Percentiles rank a stretch among this genome's conserved stretches.
Conservation (phyloP, 2,329 filamentous ascomycete species). For the Colletotrichum liriopes region DNA sequence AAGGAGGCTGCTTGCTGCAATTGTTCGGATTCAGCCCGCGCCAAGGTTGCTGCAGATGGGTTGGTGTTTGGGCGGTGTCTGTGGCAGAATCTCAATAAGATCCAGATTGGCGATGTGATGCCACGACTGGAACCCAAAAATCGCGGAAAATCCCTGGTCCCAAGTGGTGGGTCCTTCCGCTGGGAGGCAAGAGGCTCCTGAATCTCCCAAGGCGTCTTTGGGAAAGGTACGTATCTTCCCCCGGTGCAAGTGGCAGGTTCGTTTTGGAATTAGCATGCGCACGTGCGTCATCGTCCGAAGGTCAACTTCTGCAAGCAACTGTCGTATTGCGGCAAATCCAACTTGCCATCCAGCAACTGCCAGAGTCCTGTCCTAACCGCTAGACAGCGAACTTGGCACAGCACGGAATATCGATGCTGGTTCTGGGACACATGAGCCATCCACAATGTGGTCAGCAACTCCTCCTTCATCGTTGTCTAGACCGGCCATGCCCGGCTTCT, state of each 20-base stretch:
- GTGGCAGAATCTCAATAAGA: slow-evolving; percentile 29
- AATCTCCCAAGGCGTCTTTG: not conserved
- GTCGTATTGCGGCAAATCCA: slow-evolving; percentile 6
- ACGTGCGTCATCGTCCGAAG: slow-evolving; percentile 40
- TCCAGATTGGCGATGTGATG: slow-evolving; percentile 25
- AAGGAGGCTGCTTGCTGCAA: slow-evolving; percentile 2
- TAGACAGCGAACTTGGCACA: slow-evolving; percentile 2
- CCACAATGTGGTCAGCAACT: slow-evolving; percentile 10
- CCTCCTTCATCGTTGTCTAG: slow-evolving; percentile 18
- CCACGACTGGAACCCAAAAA: slow-evolving; percentile 14
- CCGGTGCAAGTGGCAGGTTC: not conserved
- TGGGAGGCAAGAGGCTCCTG: slow-evolving; percentile 1
- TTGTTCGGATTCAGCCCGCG: slow-evolving; percentile 13
- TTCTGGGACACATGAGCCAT: not conserved
- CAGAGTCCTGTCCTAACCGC: not conserved
- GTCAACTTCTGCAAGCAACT: slow-evolving; percentile 26
- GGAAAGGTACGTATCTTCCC: slow-evolving; percentile 22
- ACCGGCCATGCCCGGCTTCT: slow-evolving; percentile 35
- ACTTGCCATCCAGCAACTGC: slow-evolving; percentile 8
- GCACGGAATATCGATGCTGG: not conserved
- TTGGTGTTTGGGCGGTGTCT: slow-evolving; percentile 27
- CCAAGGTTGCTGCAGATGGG: slow-evolving; percentile 19
- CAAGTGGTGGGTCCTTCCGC: slow-evolving; percentile 7
- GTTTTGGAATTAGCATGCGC: not conserved
- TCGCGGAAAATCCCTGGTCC: slow-evolving; percentile 41